Conservation (phyloP, 2,329 filamentous ascomycete genomes). For the Biscogniauxia mediterranea region DNA sequence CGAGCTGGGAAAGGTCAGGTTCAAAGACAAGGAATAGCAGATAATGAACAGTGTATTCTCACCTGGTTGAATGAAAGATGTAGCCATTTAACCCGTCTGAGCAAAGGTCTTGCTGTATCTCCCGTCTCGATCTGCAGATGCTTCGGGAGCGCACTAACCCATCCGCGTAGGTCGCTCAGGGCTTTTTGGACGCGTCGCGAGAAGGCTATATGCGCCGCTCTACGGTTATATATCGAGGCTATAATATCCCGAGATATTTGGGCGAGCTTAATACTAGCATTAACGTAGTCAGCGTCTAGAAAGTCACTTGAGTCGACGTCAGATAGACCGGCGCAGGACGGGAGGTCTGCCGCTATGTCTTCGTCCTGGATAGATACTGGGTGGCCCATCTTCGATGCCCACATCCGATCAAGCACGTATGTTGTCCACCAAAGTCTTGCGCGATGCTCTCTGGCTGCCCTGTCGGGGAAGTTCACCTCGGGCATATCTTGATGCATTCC, state of each 20-base stretch:
- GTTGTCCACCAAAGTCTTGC: conserved; percentile 42
- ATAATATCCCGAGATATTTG: conserved; percentile 30
- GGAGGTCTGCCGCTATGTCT: conserved; percentile 45
- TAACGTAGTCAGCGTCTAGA: conserved; percentile 31
- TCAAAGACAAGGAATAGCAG: background rate
- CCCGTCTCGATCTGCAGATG: conserved; percentile 28
- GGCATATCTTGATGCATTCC: conserved; percentile 42
- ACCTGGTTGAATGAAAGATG: conserved; percentile 18
- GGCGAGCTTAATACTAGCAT: conserved; percentile 40
- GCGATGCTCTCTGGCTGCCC: conserved; percentile 37
- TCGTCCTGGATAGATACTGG: conserved; percentile 48
- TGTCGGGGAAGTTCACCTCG: conserved; percentile 39
- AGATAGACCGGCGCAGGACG: conserved; percentile 35
- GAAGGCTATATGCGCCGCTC: conserved; percentile 19
- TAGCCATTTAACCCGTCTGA: conserved; percentile 5
- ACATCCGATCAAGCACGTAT: conserved; percentile 46
- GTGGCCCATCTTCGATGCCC: conserved; percentile 47
- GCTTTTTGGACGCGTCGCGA: conserved; percentile 34
- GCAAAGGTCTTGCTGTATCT: conserved; percentile 2
- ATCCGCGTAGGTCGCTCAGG: conserved; percentile 33
- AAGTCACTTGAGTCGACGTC: conserved; percentile 25
- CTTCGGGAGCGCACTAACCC: conserved; percentile 34
- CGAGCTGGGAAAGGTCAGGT: conserved; percentile 22
- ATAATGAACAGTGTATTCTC: no score
- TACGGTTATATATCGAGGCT: conserved; percentile 34